Conservation (phyloP, 208 protist genomes). For the Leishmania martiniquensis region DNA sequence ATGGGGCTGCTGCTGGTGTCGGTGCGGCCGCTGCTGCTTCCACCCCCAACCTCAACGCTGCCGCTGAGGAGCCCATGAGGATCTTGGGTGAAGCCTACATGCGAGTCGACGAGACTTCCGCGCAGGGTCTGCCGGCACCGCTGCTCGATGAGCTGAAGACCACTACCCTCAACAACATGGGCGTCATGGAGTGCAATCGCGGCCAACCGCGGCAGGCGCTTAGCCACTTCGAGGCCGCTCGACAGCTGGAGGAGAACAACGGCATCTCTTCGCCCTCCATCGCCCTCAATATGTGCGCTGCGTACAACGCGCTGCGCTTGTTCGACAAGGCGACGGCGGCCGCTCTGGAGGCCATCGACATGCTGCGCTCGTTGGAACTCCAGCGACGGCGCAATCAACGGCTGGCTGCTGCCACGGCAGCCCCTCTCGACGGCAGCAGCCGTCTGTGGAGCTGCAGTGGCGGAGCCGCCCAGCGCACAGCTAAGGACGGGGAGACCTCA, state of each 20-base stretch:
- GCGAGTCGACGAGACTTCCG: constrained; percentile 33
- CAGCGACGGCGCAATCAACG: constrained; percentile 49
- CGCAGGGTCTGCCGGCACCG: constrained; percentile 28
- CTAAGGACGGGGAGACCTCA: constrained; percentile 26
- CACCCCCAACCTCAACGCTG: background rate
- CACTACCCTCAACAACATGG: constrained; percentile 90
- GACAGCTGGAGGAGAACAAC: constrained; percentile 83
- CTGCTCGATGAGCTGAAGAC: constrained; percentile 74
- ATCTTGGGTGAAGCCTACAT: constrained; percentile 67
- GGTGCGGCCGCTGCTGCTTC: background rate
- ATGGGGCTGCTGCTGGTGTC: background rate
- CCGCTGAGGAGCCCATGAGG: constrained; percentile 53
- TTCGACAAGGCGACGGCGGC: constrained; percentile 88
- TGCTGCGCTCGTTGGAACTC: constrained; percentile 74
- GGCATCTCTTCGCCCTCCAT: constrained; percentile 75
- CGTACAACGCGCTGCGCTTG: constrained; percentile 84
- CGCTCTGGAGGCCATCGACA: constrained; percentile 85
- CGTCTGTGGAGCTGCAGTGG: background rate
- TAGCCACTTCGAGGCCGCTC: constrained; percentile 81
- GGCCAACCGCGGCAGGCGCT: constrained; percentile 81
- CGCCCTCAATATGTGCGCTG: constrained; percentile 85
- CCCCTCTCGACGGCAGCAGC: background rate
- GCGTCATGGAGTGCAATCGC: constrained; percentile 86
- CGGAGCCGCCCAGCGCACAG: background rate
- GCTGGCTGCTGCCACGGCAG: constrained; percentile 10